Evolutionary conservation across 1,139 yeast species (phyloP).

Genomic region (Schwanniomyces etchellsii): DNA sequence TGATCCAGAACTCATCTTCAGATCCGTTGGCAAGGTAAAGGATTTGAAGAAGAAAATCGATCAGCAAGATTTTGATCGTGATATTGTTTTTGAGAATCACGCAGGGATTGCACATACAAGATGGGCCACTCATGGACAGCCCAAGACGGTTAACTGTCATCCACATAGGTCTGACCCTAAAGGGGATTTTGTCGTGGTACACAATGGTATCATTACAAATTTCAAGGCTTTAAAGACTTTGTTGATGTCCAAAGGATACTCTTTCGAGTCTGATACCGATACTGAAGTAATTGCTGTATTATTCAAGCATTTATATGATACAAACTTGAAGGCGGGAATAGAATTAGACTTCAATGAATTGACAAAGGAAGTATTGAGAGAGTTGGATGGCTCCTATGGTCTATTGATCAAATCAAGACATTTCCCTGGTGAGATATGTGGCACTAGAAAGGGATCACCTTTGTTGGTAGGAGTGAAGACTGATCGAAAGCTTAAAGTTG

Average conservation of each 20-base stretch:
- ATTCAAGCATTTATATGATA: slow-evolving; percentile 84
- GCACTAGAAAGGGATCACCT: slow-evolving; percentile 98
- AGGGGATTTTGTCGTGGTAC: slow-evolving; percentile 88
- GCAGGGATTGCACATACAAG: slow-evolving; percentile 98
- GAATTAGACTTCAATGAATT: slow-evolving; percentile 80
- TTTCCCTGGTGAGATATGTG: slow-evolving; percentile 94
- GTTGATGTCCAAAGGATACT: slow-evolving; percentile 70
- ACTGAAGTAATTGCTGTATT: slow-evolving; percentile 97
- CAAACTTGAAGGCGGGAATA: slow-evolving; percentile 48
- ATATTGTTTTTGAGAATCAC: slow-evolving; percentile 71
- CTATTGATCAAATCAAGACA: slow-evolving; percentile 85
- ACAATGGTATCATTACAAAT: slow-evolving; percentile 97
- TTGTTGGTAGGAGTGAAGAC: slow-evolving; percentile 95
- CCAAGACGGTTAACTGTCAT: slow-evolving; percentile 81
- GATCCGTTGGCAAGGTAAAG: slow-evolving; percentile 89
- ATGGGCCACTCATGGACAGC: slow-evolving; percentile 99
- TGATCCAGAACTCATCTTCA: slow-evolving; percentile 46
- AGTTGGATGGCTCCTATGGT: slow-evolving; percentile 97
- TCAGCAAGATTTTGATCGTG: slow-evolving; percentile 48
- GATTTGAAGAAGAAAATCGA: slow-evolving; percentile 69
- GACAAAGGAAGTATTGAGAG: slow-evolving; percentile 87
- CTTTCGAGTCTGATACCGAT: slow-evolving; percentile 91
- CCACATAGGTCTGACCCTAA: slow-evolving; percentile 87
- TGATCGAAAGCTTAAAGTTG: slow-evolving; percentile 90
- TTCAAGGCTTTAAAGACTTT: slow-evolving; percentile 85